Base-by-base conservation (phyloP, 148 eudicot genomes). In the Salicornia ramosissima region DNA sequence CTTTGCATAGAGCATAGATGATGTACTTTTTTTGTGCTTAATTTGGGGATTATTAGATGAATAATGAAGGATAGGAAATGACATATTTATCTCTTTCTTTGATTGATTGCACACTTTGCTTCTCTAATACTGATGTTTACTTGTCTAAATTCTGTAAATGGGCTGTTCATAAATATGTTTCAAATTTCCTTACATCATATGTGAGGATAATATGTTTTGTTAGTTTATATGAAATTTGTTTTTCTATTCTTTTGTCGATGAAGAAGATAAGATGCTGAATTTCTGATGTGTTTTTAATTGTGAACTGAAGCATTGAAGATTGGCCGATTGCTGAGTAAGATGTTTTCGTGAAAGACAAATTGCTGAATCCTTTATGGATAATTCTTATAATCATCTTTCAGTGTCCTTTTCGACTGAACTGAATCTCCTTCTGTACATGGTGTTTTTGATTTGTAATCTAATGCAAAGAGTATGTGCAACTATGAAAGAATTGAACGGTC, bases 1-100 rank as follows among this genome's bases (percentile, higher is more conserved):
- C 49, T 78, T 34, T 55, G 47, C 39, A 56, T 68, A 24, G 33
- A 12, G 31, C 60, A 7, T 46, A 6, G 26, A 22, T 18, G 15
- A 8, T 34, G 45, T 9, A 9, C 42, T 25, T 49, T 58, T n/a
- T 39, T 68, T 31, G n/a, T 19, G 4, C 21, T 63, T 59, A 2
- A 10, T 56, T 19, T 75, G 31, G 21, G 36, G 25, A 40, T 29
- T 47, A 15, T 45, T 58, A 58, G 55, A 47, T 47, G 49, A 61
- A 22, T 50, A 21, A 19, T 47, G 57, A 62, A 18, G 8, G 40
- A 16, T 19, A 0, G 34, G 43, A 64, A 6, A 25, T 50, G 6
- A 40, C 16, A 33, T 0, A 57, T 16, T 10, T 43, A 50, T 71
- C 46, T 63, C 10, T 25, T 51, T 19, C 10, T 25, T 51, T 19